These are phyloP conservation scores for Cinchona pubescens DNA, from an alignment of 257 asterid species.

Conservation along the genomic window DNA sequence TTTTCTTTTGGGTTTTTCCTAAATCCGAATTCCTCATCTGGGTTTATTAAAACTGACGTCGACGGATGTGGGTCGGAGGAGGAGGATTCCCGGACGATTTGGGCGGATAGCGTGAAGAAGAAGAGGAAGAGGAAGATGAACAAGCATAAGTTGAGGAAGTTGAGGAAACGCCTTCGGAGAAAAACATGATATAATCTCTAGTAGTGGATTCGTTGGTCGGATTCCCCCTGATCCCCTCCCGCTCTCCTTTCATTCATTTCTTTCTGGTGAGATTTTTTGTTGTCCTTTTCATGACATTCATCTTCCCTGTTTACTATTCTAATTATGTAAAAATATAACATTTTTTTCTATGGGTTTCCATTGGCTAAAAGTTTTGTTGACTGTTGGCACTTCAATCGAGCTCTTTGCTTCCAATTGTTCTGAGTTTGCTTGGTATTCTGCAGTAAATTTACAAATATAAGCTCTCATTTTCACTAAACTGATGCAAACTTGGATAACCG, in stretches of 20 bases:
- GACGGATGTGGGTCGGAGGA: slow-evolving; percentile 36
- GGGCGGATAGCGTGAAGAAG: slow-evolving; percentile 87
- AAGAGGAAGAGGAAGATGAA: slow-evolving; percentile 91
- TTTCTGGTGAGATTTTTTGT: background rate
- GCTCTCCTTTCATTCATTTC: background rate
- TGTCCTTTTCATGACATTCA: background rate
- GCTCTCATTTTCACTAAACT: background rate
- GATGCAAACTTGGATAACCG: background rate
- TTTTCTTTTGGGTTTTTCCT: slow-evolving; percentile 53
- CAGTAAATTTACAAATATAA: background rate
- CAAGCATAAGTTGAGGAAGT: slow-evolving; percentile 84
- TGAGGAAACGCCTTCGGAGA: slow-evolving; percentile 61
- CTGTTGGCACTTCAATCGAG: background rate
- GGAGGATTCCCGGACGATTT: slow-evolving; percentile 44
- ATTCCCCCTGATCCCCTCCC: too few species aligned
- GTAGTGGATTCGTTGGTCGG: too few species aligned
- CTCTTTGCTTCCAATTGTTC: background rate
- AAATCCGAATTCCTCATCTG: slow-evolving; percentile 35
- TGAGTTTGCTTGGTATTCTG: background rate
- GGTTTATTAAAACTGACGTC: slow-evolving; percentile 22
- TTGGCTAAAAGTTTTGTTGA: background rate
- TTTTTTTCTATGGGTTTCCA: background rate
- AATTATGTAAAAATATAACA: background rate
- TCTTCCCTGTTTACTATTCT: background rate
- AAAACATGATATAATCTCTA: slow-evolving; percentile 32